Conservation (phyloP, 2,329 filamentous ascomycete species). For the Ilyonectria mors-panacis region DNA sequence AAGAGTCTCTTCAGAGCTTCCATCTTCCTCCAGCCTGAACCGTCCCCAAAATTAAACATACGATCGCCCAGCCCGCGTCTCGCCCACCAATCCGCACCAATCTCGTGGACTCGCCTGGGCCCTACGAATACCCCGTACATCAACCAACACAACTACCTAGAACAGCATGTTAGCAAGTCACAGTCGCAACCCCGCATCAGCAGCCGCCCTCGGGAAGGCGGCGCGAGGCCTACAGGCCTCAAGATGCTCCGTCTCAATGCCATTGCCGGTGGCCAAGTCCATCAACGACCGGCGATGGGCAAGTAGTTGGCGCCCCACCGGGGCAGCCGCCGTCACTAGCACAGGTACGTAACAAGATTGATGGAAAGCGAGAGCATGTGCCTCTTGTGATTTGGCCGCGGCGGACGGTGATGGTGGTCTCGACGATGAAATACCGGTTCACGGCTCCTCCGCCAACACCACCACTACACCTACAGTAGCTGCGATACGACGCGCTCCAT, state of each 20-base stretch:
- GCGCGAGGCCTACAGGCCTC: slow-evolving; percentile 34
- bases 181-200: slow-evolving; percentile 42
- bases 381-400: background rate
- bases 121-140: background rate
- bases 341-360: slow-evolving; percentile 43
- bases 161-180: slow-evolving; percentile 40
- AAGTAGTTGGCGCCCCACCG: slow-evolving; percentile 38
- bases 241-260: slow-evolving; percentile 17
- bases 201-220: slow-evolving; percentile 35
- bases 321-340: background rate
- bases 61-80: slow-evolving; percentile 5
- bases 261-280: slow-evolving; percentile 20
- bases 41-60: slow-evolving; percentile 17
- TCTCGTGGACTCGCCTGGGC: slow-evolving; percentile 25
- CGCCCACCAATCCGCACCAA: slow-evolving; percentile 20
- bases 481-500: slow-evolving; percentile 26
- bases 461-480: slow-evolving; percentile 11
- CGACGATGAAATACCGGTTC: slow-evolving; percentile 22
- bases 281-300: slow-evolving; percentile 35
- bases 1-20: slow-evolving; percentile 7
- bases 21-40: slow-evolving; percentile 3
- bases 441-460: slow-evolving; percentile 4
- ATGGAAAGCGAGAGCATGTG: slow-evolving; percentile 6
- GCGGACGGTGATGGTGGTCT: slow-evolving; percentile 7
- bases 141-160: slow-evolving; percentile 9